Percentiles rank a stretch among this genome's conserved stretches.
Conservation (phyloP, 2,329 filamentous ascomycete species). For the Exophiala alcalophila region DNA sequence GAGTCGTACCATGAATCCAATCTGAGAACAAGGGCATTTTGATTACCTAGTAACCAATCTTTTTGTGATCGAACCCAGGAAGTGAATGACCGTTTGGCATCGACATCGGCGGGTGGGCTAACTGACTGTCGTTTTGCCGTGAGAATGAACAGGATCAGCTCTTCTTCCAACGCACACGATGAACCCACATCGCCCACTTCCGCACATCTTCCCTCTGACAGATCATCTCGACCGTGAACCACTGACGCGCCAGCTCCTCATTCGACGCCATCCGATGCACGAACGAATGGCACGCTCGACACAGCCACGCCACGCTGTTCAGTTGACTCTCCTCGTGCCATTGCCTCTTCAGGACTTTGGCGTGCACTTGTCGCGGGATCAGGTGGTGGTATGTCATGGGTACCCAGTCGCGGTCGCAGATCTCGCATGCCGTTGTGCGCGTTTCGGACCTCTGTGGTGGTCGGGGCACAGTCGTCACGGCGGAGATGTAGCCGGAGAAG, state of each 20-base stretch:
- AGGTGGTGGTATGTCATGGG: constrained; percentile 80
- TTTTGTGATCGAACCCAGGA: no score
- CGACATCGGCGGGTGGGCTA: no score
- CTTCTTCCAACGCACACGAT: constrained; percentile 70
- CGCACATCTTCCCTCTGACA: constrained; percentile 68
- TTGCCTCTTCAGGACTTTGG: constrained; percentile 69
- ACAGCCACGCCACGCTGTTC: constrained; percentile 82
- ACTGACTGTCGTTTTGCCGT: no score
- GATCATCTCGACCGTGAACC: constrained; percentile 70
- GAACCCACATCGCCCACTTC: constrained; percentile 70
- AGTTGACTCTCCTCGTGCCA: constrained; percentile 75
- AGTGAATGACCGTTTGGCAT: no score
- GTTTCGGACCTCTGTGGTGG: constrained; percentile 62
- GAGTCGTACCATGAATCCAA: no score
- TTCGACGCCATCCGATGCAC: constrained; percentile 73
- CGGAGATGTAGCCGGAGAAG: constrained; percentile 60
- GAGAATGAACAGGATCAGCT: no score
- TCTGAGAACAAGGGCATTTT: no score
- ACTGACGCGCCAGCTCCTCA: constrained; percentile 72
- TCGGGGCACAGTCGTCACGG: constrained; percentile 59
- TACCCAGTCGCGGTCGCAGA: constrained; percentile 72
- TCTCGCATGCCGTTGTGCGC: constrained; percentile 63
- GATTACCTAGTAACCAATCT: no score
- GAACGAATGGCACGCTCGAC: constrained; percentile 77
- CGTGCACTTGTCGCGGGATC: constrained; percentile 75